Evolutionary conservation across 2,329 filamentous ascomycete species (phyloP).

Genomic region (Fusarium sp.): DNA sequence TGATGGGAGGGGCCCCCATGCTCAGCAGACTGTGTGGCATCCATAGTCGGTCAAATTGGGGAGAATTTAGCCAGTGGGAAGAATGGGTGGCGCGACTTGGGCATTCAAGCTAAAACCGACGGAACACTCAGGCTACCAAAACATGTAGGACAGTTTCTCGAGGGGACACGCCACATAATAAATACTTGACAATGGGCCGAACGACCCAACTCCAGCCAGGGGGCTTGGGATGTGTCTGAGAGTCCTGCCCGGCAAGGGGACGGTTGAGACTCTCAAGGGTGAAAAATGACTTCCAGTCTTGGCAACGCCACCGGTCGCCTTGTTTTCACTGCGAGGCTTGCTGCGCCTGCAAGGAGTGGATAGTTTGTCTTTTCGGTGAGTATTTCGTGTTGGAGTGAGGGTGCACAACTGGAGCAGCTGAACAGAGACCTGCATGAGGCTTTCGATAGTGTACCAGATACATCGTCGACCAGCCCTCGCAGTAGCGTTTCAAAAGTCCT

Average conservation of each 20-base stretch:
- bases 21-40: not conserved
- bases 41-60: not conserved
- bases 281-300: not conserved
- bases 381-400: fast-evolving
- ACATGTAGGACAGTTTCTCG: not conserved
- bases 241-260: not conserved
- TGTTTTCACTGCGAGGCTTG: not conserved
- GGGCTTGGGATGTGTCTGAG: no score
- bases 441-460: not conserved
- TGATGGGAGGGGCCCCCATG: not conserved
- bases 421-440: not conserved
- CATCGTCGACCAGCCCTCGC: not conserved
- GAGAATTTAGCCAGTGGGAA: not conserved
- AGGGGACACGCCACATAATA: not conserved
- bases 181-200: not conserved
- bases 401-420: not conserved
- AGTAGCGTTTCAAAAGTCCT: not conserved
- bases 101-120: not conserved
- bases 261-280: no score
- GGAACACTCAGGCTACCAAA: not conserved
- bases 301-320: not conserved
- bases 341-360: not conserved
- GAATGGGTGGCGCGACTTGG: not conserved
- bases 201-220: no score
- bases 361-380: not conserved